Conservation (phyloP, 768 basidiomycete species). For the Cystofilobasidium capitatum region DNA sequence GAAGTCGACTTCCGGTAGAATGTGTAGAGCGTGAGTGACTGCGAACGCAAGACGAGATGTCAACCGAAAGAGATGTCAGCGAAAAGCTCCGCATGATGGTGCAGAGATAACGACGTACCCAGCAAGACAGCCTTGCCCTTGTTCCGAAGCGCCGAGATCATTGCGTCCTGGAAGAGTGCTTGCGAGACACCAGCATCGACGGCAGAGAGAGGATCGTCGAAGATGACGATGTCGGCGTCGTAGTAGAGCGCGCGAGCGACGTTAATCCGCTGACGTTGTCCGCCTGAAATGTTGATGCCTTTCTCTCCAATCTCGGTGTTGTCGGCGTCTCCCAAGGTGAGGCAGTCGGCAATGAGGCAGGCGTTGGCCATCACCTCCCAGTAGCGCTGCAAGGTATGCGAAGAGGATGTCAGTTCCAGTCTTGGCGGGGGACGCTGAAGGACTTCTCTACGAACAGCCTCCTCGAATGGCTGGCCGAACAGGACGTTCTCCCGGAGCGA, state of each 20-base stretch:
- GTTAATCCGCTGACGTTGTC: constrained; percentile 70
- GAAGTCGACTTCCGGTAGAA: constrained; percentile 77
- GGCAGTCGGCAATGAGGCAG: constrained; percentile 68
- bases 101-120: not conserved
- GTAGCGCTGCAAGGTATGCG: too few relatives aligned
- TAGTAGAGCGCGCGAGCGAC: constrained; percentile 82
- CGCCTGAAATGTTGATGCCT: constrained; percentile 74
- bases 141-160: constrained; percentile 50
- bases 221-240: constrained; percentile 73
- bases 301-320: constrained; percentile 52
- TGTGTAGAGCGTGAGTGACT: constrained; percentile 85
- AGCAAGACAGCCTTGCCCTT: constrained; percentile 69
- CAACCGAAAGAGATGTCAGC: too few relatives aligned
- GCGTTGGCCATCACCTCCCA: constrained; percentile 70
- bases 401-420: too few relatives aligned
- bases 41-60: too few relatives aligned
- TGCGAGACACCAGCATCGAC: constrained; percentile 87
- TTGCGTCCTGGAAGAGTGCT: constrained; percentile 71
- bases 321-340: constrained; percentile 62
- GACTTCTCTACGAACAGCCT: too few relatives aligned
- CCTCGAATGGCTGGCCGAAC: constrained; percentile 74
- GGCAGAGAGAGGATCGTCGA: constrained; percentile 80
- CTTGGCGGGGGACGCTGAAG: too few relatives aligned
- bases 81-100: not conserved
- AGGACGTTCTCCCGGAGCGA: constrained; percentile 43